A percentile compares a stretch with the other conserved stretches of the same genome.
Conservation (phyloP, 2,329 filamentous ascomycete genomes). For the Ophiostoma novo-ulmi region DNA sequence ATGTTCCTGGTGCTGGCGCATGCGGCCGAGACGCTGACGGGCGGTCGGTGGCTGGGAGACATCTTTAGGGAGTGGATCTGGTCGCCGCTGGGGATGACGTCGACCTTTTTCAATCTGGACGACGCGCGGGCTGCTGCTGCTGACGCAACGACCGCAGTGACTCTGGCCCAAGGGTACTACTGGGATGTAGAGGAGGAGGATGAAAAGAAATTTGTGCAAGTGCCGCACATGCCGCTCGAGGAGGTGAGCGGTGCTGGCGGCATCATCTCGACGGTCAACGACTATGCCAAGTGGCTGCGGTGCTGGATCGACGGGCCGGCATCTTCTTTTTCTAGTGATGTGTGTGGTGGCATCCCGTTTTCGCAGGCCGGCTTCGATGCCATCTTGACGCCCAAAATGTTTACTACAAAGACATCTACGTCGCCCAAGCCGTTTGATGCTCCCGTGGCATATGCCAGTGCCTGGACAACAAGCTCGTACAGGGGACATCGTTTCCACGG, state of each 20-base stretch:
- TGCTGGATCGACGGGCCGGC: slow-evolving; percentile 39
- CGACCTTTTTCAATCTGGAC: slow-evolving; percentile 36
- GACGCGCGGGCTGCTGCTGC: slow-evolving; percentile 31
- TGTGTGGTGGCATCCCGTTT: slow-evolving; percentile 33
- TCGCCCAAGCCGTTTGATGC: slow-evolving; percentile 32
- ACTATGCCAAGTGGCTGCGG: slow-evolving; percentile 49
- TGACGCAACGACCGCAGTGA: slow-evolving; percentile 18
- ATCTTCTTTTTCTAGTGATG: slow-evolving; percentile 11
- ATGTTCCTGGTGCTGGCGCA: slow-evolving; percentile 48
- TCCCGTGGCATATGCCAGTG: slow-evolving; percentile 39
- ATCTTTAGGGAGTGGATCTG: slow-evolving; percentile 41
- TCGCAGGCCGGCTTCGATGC: slow-evolving; percentile 33
- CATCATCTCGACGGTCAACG: slow-evolving; percentile 43
- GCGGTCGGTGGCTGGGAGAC: slow-evolving; percentile 34
- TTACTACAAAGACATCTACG: slow-evolving; percentile 25
- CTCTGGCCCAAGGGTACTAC: slow-evolving; percentile 41
- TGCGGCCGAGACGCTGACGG: slow-evolving; percentile 41
- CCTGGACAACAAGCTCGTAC: slow-evolving; percentile 39
- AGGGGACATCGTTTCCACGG: slow-evolving; percentile 40
- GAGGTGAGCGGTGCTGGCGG: slow-evolving; percentile 40
- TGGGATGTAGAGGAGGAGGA: slow-evolving; percentile 35
- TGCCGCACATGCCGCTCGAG: slow-evolving; percentile 31
- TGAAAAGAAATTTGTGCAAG: slow-evolving; percentile 29
- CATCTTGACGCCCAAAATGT: slow-evolving; percentile 35
- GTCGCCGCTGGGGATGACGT: slow-evolving; percentile 42